A percentile compares a stretch with the other conserved stretches of the same genome.
Evolutionary conservation across 257 asterid species (phyloP).

Genomic region (Solanum pimpinellifolium): DNA sequence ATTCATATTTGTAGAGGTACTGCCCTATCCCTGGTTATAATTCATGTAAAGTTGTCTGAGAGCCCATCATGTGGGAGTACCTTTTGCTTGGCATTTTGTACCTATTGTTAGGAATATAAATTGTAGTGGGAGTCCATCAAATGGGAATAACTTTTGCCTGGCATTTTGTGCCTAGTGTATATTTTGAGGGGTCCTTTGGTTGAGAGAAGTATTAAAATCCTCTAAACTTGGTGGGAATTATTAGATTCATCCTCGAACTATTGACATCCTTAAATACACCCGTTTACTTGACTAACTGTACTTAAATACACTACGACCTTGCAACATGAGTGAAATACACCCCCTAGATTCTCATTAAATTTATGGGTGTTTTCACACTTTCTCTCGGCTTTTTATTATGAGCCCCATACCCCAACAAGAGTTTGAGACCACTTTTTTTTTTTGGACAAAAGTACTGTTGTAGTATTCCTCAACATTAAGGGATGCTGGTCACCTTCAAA

Average conservation of each 20-base stretch:
- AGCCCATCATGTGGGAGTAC: background rate
- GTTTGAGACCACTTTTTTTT: background rate
- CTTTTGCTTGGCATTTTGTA: background rate
- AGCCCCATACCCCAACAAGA: background rate
- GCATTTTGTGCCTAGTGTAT: background rate
- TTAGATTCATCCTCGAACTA: background rate
- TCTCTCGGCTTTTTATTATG: background rate
- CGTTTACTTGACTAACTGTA: background rate
- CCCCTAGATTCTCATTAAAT: background rate
- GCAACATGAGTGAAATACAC: background rate
- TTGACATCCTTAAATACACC: background rate
- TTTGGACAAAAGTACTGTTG: background rate
- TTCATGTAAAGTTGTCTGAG: background rate
- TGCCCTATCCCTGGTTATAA: conserved; percentile 4
- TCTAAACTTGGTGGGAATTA: background rate
- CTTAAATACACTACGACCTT: background rate
- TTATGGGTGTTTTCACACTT: background rate
- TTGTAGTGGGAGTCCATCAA: background rate
- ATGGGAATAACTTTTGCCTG: background rate
- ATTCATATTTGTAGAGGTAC: conserved; percentile 87
- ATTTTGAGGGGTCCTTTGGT: background rate
- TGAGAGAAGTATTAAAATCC: background rate
- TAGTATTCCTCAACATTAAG: background rate
- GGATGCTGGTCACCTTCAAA: background rate
- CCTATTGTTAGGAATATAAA: background rate